Evolutionary conservation across 2,329 filamentous ascomycete genomes (phyloP).

Genomic region (Aspergillus sp.): DNA sequence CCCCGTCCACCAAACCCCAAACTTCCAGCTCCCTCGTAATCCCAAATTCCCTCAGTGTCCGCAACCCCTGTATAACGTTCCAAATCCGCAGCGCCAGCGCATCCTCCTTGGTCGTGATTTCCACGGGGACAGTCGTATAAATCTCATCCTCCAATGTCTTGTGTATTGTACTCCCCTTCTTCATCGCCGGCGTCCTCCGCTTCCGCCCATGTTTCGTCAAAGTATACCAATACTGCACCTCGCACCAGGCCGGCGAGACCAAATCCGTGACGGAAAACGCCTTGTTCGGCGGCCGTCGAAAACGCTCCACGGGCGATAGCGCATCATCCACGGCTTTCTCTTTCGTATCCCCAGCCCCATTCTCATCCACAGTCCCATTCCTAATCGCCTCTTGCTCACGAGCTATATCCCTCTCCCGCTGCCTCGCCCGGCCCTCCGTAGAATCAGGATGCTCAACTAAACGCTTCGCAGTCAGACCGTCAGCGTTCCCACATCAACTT

Average conservation of each 20-base stretch:
- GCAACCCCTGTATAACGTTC: constrained; percentile 86
- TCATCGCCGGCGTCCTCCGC: constrained; percentile 78
- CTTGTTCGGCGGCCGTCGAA: constrained; percentile 74
- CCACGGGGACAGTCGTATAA: constrained; percentile 72
- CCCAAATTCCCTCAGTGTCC: constrained; percentile 69
- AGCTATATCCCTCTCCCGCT: constrained; percentile 30
- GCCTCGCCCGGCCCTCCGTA: constrained; percentile 34
- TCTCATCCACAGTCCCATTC: not conserved
- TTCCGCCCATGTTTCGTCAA: constrained; percentile 76
- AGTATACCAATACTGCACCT: constrained; percentile 88
- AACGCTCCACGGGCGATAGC: constrained; percentile 70
- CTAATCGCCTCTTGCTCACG: constrained; percentile 28
- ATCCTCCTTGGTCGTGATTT: constrained; percentile 75
- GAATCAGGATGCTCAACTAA: constrained; percentile 57
- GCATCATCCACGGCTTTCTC: constrained; percentile 38
- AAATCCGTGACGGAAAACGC: constrained; percentile 85
- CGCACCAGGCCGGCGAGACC: constrained; percentile 89
- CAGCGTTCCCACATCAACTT: constrained; percentile 43
- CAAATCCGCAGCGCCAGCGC: constrained; percentile 78
- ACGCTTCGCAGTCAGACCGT: constrained; percentile 59
- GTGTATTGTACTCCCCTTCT: constrained; percentile 75
- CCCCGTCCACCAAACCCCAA: constrained; percentile 79
- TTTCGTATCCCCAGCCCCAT: constrained; percentile 6
- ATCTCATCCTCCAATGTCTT: constrained; percentile 82
- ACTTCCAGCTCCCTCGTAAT: constrained; percentile 76